Conservation (phyloP, 2,329 filamentous ascomycete species). For the Sphaerulina musiva region DNA sequence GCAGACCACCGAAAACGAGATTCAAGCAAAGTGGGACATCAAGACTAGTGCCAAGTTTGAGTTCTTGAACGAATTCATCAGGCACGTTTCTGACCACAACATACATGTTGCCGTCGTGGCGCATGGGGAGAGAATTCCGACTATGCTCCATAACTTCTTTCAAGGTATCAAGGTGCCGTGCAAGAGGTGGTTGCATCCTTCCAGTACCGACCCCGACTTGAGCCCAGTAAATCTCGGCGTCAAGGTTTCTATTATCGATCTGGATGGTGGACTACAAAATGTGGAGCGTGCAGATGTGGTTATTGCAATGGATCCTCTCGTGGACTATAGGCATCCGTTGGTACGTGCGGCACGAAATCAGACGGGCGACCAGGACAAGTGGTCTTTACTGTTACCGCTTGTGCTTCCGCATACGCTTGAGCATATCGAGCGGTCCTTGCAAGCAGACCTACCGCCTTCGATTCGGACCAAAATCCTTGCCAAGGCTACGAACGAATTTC, state of each 20-base stretch:
- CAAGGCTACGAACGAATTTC: conserved; percentile 33
- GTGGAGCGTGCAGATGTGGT: conserved; percentile 34
- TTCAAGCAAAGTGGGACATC: conserved; percentile 33
- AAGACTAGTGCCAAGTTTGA: conserved; percentile 34
- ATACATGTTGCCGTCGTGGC: conserved; percentile 30
- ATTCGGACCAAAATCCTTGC: conserved; percentile 35
- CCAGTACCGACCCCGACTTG: conserved; percentile 5
- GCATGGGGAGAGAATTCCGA: conserved; percentile 25
- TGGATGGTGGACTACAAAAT: conserved; percentile 21
- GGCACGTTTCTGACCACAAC: conserved; percentile 22
- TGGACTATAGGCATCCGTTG: conserved; percentile 12
- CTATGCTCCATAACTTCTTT: conserved; percentile 32
- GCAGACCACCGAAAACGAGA: conserved; percentile 23
- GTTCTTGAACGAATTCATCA: conserved; percentile 32
- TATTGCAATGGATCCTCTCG: conserved; percentile 37
- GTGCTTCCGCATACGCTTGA: conserved; percentile 40
- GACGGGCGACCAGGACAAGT: conserved; percentile 5
- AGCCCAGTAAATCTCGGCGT: conserved; percentile 12
- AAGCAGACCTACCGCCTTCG: conserved; percentile 19
- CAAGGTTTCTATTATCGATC: conserved; percentile 35
- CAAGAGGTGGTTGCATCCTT: conserved; percentile 20
- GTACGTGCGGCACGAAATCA: conserved; percentile 12
- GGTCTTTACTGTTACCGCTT: conserved; percentile 33
- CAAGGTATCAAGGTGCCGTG: conserved; percentile 16
- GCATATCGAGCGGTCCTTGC: conserved; percentile 40